These are phyloP conservation scores for Clarireedia hainanense DNA, from an alignment of 2,329 filamentous ascomycete species.

Conservation along the genomic window DNA sequence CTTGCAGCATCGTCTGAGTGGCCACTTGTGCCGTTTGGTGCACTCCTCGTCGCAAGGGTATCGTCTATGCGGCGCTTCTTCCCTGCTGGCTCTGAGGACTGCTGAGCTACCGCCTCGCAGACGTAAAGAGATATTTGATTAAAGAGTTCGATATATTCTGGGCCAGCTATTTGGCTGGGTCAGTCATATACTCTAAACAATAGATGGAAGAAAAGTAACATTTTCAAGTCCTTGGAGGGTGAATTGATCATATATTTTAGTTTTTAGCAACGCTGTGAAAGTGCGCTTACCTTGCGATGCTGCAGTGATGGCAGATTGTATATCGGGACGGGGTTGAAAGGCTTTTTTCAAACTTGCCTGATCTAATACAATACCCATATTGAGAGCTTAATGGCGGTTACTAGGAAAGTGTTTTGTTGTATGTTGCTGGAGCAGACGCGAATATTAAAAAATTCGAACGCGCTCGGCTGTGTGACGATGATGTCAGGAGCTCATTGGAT, in stretches of 20 bases:
- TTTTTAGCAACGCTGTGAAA: slow-evolving; percentile 9
- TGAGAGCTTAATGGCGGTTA: neutral
- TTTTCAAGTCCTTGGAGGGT: neutral
- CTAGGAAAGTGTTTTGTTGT: neutral
- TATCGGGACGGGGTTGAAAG: slow-evolving; percentile 26
- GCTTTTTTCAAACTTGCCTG: slow-evolving; percentile 24
- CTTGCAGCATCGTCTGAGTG: slow-evolving; percentile 6
- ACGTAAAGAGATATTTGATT: slow-evolving; percentile 29
- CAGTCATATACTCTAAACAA: neutral
- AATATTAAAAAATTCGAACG: neutral
- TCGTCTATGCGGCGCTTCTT: slow-evolving; percentile 29
- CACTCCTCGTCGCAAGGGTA: slow-evolving; percentile 18
- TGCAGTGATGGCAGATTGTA: slow-evolving; percentile 27
- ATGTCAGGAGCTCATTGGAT: slow-evolving; percentile 6
- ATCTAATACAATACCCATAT: slow-evolving; percentile 24
- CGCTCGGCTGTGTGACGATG: slow-evolving; percentile 8
- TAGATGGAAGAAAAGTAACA: neutral
- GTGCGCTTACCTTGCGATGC: slow-evolving; percentile 26
- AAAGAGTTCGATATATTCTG: slow-evolving; percentile 29
- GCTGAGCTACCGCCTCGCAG: slow-evolving; percentile 12
- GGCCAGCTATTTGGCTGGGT: slow-evolving; percentile 15
- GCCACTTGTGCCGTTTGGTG: slow-evolving; percentile 17
- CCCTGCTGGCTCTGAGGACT: slow-evolving; percentile 20
- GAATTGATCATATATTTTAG: neutral
- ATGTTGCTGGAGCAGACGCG: slow-evolving; percentile 1